Evolutionary conservation across 306 rosid genomes (phyloP), one percentile per base, ranked within the genome.

Genomic region (Dryas alaskensis): DNA sequence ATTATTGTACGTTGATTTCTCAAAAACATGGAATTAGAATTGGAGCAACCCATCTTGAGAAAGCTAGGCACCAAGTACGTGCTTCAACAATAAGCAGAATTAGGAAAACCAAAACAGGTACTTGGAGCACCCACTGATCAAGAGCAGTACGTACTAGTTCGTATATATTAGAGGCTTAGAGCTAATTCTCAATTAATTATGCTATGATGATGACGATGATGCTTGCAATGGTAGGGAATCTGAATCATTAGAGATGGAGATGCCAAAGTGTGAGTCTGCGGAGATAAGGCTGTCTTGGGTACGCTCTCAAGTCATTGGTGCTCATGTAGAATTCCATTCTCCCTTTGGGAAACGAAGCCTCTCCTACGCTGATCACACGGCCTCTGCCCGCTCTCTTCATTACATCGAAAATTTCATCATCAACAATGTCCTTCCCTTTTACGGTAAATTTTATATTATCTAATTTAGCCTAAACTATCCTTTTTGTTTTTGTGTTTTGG

Each of bases 361-460:
- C 71, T 64, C 84, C 0, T 93, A 93, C 79, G 93, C 97, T 52
- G 98, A 93, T 84, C 92, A 89, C 82, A 93, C 98, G 6, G 98
- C 98, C 47, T 87, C 97, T 0, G 98, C 83, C 7, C 88, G 93
- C 9, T 85, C 89, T 68, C 96, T 91, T 70, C 82, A 37, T 17
- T 86, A 75, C 55, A 82, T 81, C 1, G 98, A 93, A 83, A 72
- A 80, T 49, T 89, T 86, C 68, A 86, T 93, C 86, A 42, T 45
- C 76, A 25, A 65, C 10, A 92, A 86, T 49, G 83, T 93, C 76
- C 98, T 93, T 67, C 96, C 98, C 31, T 87, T 79, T 70, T 93
- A 93, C n/a, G 2, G 74, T 16, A 50, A 5, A 7, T 13, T 60
- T 6, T 8, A 14, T 10, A 25, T 14, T 44, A 42, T 1, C 25